Evolutionary conservation across 106 monocot genomes (phyloP), one percentile per base, ranked within the genome.

Genomic region (Allium sativum): DNA sequence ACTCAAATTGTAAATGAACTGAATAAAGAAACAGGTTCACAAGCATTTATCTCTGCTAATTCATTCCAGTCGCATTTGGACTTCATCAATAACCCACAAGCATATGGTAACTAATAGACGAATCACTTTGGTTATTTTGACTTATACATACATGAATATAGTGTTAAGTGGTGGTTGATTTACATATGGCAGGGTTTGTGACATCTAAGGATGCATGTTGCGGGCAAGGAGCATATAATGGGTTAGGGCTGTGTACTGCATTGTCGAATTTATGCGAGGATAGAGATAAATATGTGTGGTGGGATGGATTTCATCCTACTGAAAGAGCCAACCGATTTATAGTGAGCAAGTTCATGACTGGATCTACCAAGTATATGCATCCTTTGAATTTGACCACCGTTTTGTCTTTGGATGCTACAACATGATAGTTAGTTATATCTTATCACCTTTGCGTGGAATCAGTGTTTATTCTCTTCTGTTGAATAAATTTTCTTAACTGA

Each of bases 381-480:
- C 90, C 95, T 16, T 81, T 95, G 84, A 95, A 95, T 73, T 57
- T 95, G 52, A 87, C 83, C 84, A 84, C 95, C 55, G 64, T 82
- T 53, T 57, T 95, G 22, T 79, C 83, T 45, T 42, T 90, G 65
- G 90, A 88, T 53, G 72, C 74, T 14, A 69, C 31, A 50, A 7
- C 48, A 2, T 50, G 48, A 12, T 50, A 50, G 2, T 31, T 5
- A 3, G 5, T 31, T 31, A 2, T 31, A 5, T 31, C 31, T 31
- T 31, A 2, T 31, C 31, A 2, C 31, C 31, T 31, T 31, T 31
- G 31, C 5, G 31, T 31, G 2, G 31, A 31, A 31, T 31, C 31
- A 3, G 5, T 1, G 31, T 31, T 31, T 31, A 31, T 31, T 31
- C 31, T 31, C 31, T 31, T 31, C 31, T 31, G 31, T 31, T 31